Base-by-base conservation (phyloP, 768 basidiomycete genomes). In the Lactarius vividus region DNA sequence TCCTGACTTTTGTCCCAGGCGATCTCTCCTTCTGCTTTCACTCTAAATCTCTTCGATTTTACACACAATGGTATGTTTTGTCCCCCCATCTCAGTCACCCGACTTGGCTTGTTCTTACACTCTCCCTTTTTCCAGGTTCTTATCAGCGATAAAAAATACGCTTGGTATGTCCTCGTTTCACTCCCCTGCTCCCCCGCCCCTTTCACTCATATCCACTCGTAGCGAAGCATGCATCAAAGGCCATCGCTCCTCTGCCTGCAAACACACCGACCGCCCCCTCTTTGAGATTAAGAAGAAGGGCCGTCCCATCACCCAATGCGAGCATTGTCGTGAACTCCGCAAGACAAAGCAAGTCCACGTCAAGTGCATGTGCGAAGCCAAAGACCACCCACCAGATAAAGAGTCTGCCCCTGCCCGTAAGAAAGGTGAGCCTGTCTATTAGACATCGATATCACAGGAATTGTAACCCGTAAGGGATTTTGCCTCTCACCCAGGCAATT, bases 201-300 rank as follows among this genome's bases (percentile, higher is more conserved):
- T 26, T 33, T 39, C 42, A 69, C 40, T 69, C 75, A 29, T 71
- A 69, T 42, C 59, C 26, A 46, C 58, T 40, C 39, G 26, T 72
- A 95, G 94, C 76, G 91, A 90, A 79, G 89, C 92, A 15, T 97
- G 95, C 76, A 95, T 96, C 74, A 95, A 95, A 77, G 95, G 95
- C 0, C 94, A 97, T 73, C 87, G 95, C 61, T 95, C 94, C 15
- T 94, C 93, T 3, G 86, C 86, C 16, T 97, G 95, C 75, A 84
- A 84, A 57, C 95, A 97, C 74, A 86, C 86, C 35, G 91, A 94
- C 71, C 82, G 95, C 23, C 93, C 94, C 4, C 81, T 97, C n/a
- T 94, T 92, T 68, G 92, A 96, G 75, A 88, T 96, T 65, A 92
- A 94, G 82, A 92, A 90, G 80, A 95, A 96, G 74, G 95, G 95